Percentiles rank a stretch among this genome's conserved stretches.
These are phyloP conservation scores for Osmanthus fragrans DNA, from an alignment of 257 asterid genomes.

Conservation along the genomic window DNA sequence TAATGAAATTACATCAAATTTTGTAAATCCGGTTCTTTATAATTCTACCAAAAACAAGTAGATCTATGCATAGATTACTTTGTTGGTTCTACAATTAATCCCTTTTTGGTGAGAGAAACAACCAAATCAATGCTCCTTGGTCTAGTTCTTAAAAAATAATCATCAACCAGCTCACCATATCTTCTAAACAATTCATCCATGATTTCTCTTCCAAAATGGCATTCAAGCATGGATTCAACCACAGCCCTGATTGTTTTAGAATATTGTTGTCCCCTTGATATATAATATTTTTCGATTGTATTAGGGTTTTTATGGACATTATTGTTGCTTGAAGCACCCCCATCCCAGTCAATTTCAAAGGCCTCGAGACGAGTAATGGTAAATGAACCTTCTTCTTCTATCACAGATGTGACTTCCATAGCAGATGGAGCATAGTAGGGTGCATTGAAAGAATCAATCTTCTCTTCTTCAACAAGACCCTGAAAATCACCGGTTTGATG, in stretches of 20 bases:
- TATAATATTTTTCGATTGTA: not conserved
- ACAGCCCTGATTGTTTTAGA: slow-evolving; percentile 58
- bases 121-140: no score
- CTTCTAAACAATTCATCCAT: slow-evolving; percentile 53
- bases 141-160: slow-evolving; percentile 12
- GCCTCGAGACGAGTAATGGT: slow-evolving; percentile 28
- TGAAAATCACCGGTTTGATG: slow-evolving; percentile 4
- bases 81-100: no score
- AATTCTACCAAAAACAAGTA: no score
- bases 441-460: slow-evolving; percentile 48
- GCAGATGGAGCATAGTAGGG: slow-evolving; percentile 66
- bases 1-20: no score
- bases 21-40: no score
- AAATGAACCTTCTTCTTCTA: slow-evolving; percentile 55
- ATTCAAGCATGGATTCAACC: slow-evolving; percentile 62
- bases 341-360: slow-evolving; percentile 58
- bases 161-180: slow-evolving; percentile 39
- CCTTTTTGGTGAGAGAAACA: no score
- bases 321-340: not conserved
- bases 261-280: slow-evolving; percentile 42
- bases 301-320: not conserved
- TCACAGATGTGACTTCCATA: slow-evolving; percentile 43
- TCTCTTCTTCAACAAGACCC: slow-evolving; percentile 45
- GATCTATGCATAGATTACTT: no score
- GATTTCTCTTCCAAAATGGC: slow-evolving; percentile 46